phyloP scores from a whole-genome alignment of 305 asterid genomes.

The Solanum aculeatissimum region DNA sequence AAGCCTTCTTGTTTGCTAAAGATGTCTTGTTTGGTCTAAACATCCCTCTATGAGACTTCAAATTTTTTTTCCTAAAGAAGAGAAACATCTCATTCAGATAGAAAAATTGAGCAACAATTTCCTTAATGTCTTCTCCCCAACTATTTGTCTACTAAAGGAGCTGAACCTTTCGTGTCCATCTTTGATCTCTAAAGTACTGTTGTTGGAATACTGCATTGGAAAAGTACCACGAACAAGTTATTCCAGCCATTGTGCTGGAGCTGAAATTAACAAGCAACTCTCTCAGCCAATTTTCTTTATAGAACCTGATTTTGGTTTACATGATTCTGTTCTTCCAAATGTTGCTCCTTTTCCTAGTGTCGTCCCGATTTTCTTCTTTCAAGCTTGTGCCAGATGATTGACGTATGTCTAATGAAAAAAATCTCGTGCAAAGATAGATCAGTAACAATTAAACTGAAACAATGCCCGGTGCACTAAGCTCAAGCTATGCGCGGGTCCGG shows the following conservation, averaged over 20 bases:
- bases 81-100: background rate
- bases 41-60: background rate
- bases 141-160: background rate
- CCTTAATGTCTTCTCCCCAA: background rate
- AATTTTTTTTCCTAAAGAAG: background rate
- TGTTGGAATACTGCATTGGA: background rate
- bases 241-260: background rate
- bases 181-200: background rate
- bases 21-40: background rate
- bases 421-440: background rate
- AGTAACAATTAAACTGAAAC: background rate
- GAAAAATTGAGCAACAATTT: background rate
- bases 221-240: background rate
- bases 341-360: background rate
- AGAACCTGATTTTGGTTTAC: background rate
- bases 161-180: background rate
- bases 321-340: background rate
- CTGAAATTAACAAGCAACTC: background rate
- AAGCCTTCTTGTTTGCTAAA: conserved; percentile 6
- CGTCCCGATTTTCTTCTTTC: background rate
- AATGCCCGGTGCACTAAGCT: background rate
- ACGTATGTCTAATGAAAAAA: background rate
- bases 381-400: background rate
- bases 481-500: background rate
- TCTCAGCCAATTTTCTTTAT: background rate